These are phyloP conservation scores for Hanseniaspora taiwanica DNA, from an alignment of 805 yeast species.

Conservation along the genomic window DNA sequence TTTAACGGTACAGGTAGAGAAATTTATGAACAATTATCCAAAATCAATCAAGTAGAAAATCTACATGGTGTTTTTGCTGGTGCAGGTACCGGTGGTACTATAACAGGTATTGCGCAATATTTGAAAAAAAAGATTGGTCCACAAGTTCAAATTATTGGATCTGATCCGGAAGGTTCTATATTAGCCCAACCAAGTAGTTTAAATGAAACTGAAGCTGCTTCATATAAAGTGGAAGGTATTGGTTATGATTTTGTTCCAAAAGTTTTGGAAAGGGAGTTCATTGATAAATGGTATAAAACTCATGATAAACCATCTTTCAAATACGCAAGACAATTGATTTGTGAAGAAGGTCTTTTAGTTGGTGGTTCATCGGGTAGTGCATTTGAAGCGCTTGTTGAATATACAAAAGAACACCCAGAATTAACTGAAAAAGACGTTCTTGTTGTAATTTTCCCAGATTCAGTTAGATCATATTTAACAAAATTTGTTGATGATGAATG, in stretches of 20 bases:
- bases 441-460: conserved; percentile 77
- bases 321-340: conserved; percentile 67
- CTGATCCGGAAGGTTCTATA: conserved; percentile 81
- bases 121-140: conserved; percentile 54
- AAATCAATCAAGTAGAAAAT: conserved; percentile 31
- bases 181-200: conserved; percentile 67
- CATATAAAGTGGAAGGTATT: conserved; percentile 78
- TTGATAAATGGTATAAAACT: conserved; percentile 77
- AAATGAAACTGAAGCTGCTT: conserved; percentile 38
- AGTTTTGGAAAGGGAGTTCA: conserved; percentile 49
- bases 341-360: conserved; percentile 75
- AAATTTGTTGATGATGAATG: conserved; percentile 86
- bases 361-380: conserved; percentile 90
- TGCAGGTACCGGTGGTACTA: conserved; percentile 92
- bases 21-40: conserved; percentile 64
- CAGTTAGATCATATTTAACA: conserved; percentile 73
- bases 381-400: conserved; percentile 61
- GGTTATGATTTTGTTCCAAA: conserved; percentile 85
- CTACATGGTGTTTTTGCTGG: conserved; percentile 73
- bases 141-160: conserved; percentile 52
- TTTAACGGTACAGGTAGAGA: conserved; percentile 76
- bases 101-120: conserved; percentile 67
- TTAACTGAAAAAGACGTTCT: conserved; percentile 61
- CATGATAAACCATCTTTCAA: conserved; percentile 71
- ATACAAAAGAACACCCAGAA: conserved; percentile 43